These are phyloP conservation scores for Golubevia pallescens DNA, from an alignment of 1,284 basidiomycete species.

Conservation along the genomic window DNA sequence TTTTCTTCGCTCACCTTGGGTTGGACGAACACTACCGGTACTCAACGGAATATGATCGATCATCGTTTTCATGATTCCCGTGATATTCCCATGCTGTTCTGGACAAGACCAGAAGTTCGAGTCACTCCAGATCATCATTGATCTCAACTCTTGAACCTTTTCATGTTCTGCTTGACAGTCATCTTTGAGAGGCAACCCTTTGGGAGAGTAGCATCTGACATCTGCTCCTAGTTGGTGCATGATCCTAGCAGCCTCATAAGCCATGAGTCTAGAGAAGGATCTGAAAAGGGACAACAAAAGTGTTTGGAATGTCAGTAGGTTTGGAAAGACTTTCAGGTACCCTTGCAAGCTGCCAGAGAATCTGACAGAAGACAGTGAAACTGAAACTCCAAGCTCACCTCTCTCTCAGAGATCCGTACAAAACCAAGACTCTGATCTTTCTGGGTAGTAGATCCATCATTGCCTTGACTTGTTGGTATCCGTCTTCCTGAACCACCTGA, in stretches of 20 bases:
- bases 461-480: no score
- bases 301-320: not conserved
- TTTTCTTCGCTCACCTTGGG: slow-evolving; percentile 28
- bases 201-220: slow-evolving; percentile 62
- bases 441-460: no score
- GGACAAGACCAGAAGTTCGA: slow-evolving; percentile 64
- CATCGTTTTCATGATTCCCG: slow-evolving; percentile 64
- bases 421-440: slow-evolving; percentile 49
- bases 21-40: slow-evolving; percentile 64
- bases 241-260: slow-evolving; percentile 63
- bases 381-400: slow-evolving; percentile 22
- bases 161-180: slow-evolving; percentile 44
- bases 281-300: slow-evolving; percentile 19
- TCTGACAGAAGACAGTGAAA: not conserved
- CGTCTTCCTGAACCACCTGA: no score
- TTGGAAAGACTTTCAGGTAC: no score
- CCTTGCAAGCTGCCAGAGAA: not conserved
- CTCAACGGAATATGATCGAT: slow-evolving; percentile 58
- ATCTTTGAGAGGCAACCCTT: slow-evolving; percentile 64
- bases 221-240: slow-evolving; percentile 60
- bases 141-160: slow-evolving; percentile 57
- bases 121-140: slow-evolving; percentile 23
- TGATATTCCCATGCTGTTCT: slow-evolving; percentile 65
- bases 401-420: slow-evolving; percentile 60
- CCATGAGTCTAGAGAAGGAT: slow-evolving; percentile 64